Evolutionary conservation across 371 early-diverging fungal species (phyloP), one percentile per base, ranked within the genome.

Genomic region (Actinomortierella ambigua): DNA sequence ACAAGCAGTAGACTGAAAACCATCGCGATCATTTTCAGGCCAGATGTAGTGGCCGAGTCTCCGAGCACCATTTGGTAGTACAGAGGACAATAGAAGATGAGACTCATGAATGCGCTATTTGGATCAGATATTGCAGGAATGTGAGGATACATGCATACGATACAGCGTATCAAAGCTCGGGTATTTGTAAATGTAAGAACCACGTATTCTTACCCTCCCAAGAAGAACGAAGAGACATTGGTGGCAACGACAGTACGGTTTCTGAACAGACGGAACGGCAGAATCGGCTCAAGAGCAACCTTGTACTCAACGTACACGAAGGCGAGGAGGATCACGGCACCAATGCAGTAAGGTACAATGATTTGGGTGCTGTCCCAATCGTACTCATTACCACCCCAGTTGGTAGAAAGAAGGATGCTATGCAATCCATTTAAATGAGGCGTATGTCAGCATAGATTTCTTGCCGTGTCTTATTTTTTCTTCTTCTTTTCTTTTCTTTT

Each of bases 311-410:
- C 80, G 8, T 76, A 39, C 0, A 81, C 63, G 20, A 83, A 67
- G 0, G 44, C 73, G 3, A 65, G 55, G 42, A 88, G 40, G 4
- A 87, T 68, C 8, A 78, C 53, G 11, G 59, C 65, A 1, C 87
- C 81, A 1, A 87, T 55, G 0, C 79, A 78, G 44, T 89, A 77
- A 8, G 85, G 87, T 9, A 73, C 77, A 55, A 92, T 81, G 41
- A 90, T 83, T 34, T 81, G 82, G 26, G 83, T 78, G 9, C 88
- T 85, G 52, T 69, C 68, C 92, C 92, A 92, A 1, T 50, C 29
- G 46, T 73, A 75, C 43, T 69, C 71, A 28, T 77, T 75, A 20
- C 82, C 78, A 0, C 83, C 84, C 75, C 80, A 69, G 51, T 76
- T 80, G 63, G 80, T 65, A 1, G 81, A 77, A 47, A 84, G 26